Conservation (phyloP, 257 asterid species). For the Petunia secreta region DNA sequence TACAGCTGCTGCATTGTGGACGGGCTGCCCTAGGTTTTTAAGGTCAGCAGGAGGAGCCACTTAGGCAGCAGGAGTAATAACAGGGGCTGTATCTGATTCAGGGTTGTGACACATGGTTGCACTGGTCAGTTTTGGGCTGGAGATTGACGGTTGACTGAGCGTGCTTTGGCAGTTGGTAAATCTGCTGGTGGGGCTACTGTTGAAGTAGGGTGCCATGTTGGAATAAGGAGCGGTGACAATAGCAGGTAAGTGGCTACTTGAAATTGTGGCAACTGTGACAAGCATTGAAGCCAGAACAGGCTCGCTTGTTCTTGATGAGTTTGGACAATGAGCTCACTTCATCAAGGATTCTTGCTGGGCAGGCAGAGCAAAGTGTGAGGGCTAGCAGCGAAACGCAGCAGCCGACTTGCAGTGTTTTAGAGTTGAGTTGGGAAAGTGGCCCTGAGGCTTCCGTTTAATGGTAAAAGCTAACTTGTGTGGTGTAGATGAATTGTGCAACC, state of each 20-base stretch:
- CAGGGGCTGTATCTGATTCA: constrained; percentile 30
- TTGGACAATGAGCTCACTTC: constrained; percentile 38
- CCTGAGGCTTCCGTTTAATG: too few relatives aligned
- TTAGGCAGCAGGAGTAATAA: constrained; percentile 33
- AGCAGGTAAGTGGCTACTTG: constrained; percentile 47
- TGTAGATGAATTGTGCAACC: too few relatives aligned
- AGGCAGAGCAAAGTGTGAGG: constrained; percentile 37
- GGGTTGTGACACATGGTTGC: too few relatives aligned
- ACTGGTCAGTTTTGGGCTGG: too few relatives aligned
- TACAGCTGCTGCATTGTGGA: constrained; percentile 20
- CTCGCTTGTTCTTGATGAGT: background rate
- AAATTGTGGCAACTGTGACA: constrained; percentile 36
- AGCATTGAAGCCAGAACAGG: constrained; percentile 40
- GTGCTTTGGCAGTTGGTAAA: too few relatives aligned
- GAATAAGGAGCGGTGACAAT: background rate
- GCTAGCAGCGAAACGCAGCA: constrained; percentile 47
- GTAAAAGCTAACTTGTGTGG: too few relatives aligned
- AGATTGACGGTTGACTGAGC: too few relatives aligned
- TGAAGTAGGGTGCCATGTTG: too few relatives aligned
- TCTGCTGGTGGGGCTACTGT: too few relatives aligned
- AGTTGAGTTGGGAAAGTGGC: constrained; percentile 21
- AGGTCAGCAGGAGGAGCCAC: constrained; percentile 33
- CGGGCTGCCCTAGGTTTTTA: constrained; percentile 26
- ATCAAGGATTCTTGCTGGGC: constrained; percentile 53
- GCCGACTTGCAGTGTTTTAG: constrained; percentile 28